phyloP scores from a whole-genome alignment of 306 rosid species.

The Geum urbanum region DNA sequence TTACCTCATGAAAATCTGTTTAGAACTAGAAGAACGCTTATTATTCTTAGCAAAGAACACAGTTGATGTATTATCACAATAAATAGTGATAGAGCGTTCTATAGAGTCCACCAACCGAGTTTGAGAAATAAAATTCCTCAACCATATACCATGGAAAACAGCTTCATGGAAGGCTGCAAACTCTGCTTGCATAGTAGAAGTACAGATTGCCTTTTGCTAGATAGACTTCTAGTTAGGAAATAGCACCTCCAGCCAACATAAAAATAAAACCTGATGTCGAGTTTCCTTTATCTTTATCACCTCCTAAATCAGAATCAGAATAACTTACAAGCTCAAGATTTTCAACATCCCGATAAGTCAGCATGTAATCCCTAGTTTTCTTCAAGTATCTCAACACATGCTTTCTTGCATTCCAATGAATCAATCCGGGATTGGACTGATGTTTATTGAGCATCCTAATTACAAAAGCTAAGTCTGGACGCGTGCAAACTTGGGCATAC shows the following conservation, averaged over 20 bases:
- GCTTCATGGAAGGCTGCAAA: background rate
- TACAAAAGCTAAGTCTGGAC: background rate
- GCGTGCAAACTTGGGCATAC: background rate
- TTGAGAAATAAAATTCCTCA: background rate
- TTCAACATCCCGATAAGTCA: background rate
- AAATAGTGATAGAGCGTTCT: background rate
- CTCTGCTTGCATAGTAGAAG: background rate
- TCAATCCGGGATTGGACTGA: background rate
- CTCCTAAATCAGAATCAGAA: background rate
- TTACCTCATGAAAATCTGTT: background rate
- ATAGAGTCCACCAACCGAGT: background rate
- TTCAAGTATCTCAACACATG: background rate
- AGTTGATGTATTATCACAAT: background rate
- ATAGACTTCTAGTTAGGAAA: background rate
- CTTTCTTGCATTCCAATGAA: background rate
- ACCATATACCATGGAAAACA: background rate
- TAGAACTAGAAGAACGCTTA: background rate
- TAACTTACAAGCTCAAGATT: background rate
- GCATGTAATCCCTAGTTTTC: background rate
- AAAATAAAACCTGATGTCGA: background rate
- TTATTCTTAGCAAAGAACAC: background rate
- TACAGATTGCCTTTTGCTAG: background rate
- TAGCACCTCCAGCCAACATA: background rate
- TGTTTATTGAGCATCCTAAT: background rate
- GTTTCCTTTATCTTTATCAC: background rate